These are phyloP conservation scores for Yamadazyma songkhlaensis DNA, from an alignment of 1,139 yeast species.

Conservation along the genomic window DNA sequence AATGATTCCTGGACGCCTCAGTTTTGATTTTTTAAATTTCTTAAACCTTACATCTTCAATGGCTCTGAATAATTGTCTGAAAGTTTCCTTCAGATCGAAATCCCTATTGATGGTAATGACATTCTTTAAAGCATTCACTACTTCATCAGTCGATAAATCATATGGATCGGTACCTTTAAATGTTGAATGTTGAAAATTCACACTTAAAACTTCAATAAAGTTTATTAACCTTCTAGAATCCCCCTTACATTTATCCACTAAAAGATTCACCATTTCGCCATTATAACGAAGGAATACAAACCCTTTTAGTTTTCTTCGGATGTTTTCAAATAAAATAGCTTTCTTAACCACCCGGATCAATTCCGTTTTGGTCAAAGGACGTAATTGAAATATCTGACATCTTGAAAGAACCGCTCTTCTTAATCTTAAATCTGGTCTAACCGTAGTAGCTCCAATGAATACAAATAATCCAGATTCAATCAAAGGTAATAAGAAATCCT, in stretches of 20 bases:
- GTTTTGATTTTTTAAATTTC: neutral
- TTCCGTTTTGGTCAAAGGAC: slow-evolving; percentile 18
- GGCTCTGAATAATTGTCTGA: neutral
- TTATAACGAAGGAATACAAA: slow-evolving; percentile 6
- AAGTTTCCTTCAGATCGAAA: neutral
- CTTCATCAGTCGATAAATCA: neutral
- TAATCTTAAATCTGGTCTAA: slow-evolving; percentile 28
- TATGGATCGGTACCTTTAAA: neutral
- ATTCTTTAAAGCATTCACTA: neutral
- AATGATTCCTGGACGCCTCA: neutral
- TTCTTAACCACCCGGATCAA: slow-evolving; percentile 19
- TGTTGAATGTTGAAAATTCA: slow-evolving; percentile 1
- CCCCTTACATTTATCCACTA: slow-evolving; percentile 14
- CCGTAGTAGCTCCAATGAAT: slow-evolving; percentile 47
- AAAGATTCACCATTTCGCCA: neutral
- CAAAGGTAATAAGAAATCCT: slow-evolving; percentile 40
- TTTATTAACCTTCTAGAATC: slow-evolving; percentile 30
- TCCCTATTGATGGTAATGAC: neutral
- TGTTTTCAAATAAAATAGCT: slow-evolving; percentile 30
- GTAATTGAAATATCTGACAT: slow-evolving; percentile 36
- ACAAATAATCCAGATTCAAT: slow-evolving; percentile 40
- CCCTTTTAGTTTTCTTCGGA: slow-evolving; percentile 16
- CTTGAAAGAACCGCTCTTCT: slow-evolving; percentile 40
- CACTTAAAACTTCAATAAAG: slow-evolving; percentile 17
- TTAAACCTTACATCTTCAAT: neutral